Evolutionary conservation across 495 filamentous ascomycete species (phyloP), one percentile per base, ranked within the genome.

Genomic region (Daldinia childiae): DNA sequence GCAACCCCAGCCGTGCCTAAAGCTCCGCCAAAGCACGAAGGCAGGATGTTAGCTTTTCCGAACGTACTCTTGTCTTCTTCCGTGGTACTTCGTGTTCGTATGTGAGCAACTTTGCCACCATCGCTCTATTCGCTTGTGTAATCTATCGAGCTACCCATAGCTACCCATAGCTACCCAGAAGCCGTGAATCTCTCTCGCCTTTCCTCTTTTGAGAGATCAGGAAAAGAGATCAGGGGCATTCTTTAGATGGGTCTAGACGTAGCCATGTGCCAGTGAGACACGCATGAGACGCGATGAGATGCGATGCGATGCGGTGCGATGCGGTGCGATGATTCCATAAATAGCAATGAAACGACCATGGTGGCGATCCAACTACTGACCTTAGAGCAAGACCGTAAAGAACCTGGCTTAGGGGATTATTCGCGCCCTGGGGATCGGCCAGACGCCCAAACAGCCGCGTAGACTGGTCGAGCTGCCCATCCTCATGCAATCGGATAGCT

Each of bases 341-440:
- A 72, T 72, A 72, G 69, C 24, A 67, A 56, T 64, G 15, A 51
- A 63, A 61, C 11, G 30, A 34, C 6, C 6, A 21, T 39, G 50
- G 66, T 68, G 65, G 65, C 65, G 52, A 73, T 58, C 64, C 68
- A 57, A 19, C 27, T 64, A 83, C 89, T 81, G 81, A 97, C 93
- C 94, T 88, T 62, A 98, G 79, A 43, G 95, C 95, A 48, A 99
- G 92, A 19, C 95, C 95, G 78, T 96, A 99, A 58, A 99, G 86
- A 54, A 99, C 95, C 80, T 99, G 95, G 75, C 93, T 94, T 73
- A 99, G 85, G 17, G 94, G 92, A 79, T 98, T 97, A 80, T 97
- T 96, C 60, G 88, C 85, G 24, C 92, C 93, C 64, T 90, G 87
- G 19, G 91, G 92, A 77, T 97, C 91, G 34, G 95, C 96, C 59